Base-by-base conservation (phyloP, 2,329 filamentous ascomycete species). In the Daldinia sp. region DNA sequence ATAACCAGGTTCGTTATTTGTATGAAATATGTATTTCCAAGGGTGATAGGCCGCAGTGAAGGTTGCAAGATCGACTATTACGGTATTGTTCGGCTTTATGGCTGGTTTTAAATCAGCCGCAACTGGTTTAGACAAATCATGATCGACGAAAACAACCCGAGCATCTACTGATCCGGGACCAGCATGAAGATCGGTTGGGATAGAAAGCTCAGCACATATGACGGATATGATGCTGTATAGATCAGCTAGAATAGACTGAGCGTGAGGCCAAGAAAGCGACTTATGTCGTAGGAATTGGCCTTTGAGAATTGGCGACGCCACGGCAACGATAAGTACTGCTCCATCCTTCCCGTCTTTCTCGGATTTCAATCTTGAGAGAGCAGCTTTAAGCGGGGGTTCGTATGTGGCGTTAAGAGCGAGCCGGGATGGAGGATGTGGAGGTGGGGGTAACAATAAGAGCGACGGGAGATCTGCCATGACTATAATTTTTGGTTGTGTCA, bases 161-260 rank as follows among this genome's bases (percentile, higher is more conserved):
- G 88, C 86, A 79, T 98, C 93, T 15, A 97, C 87, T 26, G 92
- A 91, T 51, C 89, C 89, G 0, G 88, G 85, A 39, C 88, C 88
- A 13, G 81, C 83, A 46, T 81, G 80, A 6, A 82, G 87, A 83
- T 80, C 93, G 78, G 79, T 92, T 81, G 79, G 90, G 81, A 82
- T 85, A 53, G 82, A 82, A 54, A 88, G 82, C 71, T 89, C 85
- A 12, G 90, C 88, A 69, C 91, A 93, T n/a, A 93, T 83, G 51
- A 90, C 82, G 37, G 91, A 91, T 63, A 96, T 83, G 56, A 98
- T 85, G 74, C 90, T 89, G 84, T 98, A 98, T 26, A 97, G 78
- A 28, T 88, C 87, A 2, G 92, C 92, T 23, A 98, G 81, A 4
- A 95, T 83, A n/a, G 86, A 84, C 79, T 97, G 93, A 0, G 90